Base-by-base conservation (phyloP, 371 early-diverging fungal genomes). In the Apophysomyces sp. region DNA sequence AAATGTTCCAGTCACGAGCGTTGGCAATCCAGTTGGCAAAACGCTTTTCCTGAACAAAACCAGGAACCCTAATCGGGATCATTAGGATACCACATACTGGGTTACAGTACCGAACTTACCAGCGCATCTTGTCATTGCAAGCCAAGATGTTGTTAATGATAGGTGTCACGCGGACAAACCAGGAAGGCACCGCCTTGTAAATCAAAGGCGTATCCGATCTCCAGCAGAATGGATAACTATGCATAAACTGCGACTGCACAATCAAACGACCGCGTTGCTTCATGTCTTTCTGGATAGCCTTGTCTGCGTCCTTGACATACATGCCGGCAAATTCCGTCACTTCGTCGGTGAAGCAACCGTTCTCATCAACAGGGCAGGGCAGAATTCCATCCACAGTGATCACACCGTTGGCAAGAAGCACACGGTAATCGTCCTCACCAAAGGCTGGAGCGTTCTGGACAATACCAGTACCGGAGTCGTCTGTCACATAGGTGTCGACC, bases 351-450 rank as follows among this genome's bases (percentile, higher is more conserved):
- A 96, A 98, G 57, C 75, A 72, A 61, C 99, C 99, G 54, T 86
- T 84, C 54, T 97, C 99, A 72, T 99, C 93, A 52, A 99, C 84
- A 36, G 99, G 99, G 80, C 94, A 97, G 16, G 98, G 98, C 29
- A 93, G 76, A 54, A 88, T 89, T 59, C 94, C 94, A 73, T 96
- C 98, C 13, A 86, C 84, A 8, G 85, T 77, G 55, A 99, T 91
- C 55, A 99, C 86, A 21, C 89, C 90, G 68, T 97, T 70, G 27
- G 72, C 86, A 21, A 95, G 65, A 83, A 97, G 98, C 27, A 96
- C 94, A 60, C 99, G 94, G 87, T 95, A 95, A 92, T 99, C 99
- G 86, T 99, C 99, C 78, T 99, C 99, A 85, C 99, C 99, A 88
- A 99, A 99, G 16, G 94, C 99, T 32, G 99, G 99, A 15, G 99